Evolutionary conservation across 768 basidiomycete genomes (phyloP).

Genomic region (Mycena epipterygia): DNA sequence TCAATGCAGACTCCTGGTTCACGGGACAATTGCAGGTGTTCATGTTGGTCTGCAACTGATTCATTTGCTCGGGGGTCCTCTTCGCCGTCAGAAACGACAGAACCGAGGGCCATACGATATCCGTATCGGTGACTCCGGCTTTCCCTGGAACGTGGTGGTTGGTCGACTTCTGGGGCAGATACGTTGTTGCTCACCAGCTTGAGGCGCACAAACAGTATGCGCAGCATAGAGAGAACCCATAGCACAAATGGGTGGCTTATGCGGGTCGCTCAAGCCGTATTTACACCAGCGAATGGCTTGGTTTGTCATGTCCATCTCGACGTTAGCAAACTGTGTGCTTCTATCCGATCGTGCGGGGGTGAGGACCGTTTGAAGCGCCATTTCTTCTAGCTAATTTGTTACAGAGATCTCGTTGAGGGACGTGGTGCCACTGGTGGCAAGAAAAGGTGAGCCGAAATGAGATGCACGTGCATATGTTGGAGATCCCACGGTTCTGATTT

Average conservation of each 20-base stretch:
- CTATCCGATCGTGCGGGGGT: too few species aligned
- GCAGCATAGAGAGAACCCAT: neutral
- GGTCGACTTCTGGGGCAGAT: neutral
- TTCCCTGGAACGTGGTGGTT: neutral
- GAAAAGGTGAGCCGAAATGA: too few species aligned
- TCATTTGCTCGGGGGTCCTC: neutral
- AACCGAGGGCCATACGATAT: neutral
- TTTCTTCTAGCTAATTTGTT: too few species aligned
- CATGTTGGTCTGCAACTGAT: neutral
- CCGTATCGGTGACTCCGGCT: neutral
- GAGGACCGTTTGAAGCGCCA: too few species aligned
- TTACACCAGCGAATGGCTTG: neutral
- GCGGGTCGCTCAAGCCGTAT: neutral
- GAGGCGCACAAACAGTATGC: neutral
- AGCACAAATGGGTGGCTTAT: neutral
- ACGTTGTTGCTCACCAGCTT: neutral
- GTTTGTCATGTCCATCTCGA: too few species aligned
- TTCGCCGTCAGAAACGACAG: neutral
- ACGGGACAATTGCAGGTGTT: neutral
- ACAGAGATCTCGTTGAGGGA: too few species aligned
- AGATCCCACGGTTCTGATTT: too few species aligned
- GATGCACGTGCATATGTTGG: too few species aligned
- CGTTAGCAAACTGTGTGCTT: too few species aligned
- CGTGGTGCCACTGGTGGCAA: too few species aligned
- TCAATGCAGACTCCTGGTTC: too few species aligned